Conservation (phyloP, 495 filamentous ascomycete genomes). For the Immersiella caudata region DNA sequence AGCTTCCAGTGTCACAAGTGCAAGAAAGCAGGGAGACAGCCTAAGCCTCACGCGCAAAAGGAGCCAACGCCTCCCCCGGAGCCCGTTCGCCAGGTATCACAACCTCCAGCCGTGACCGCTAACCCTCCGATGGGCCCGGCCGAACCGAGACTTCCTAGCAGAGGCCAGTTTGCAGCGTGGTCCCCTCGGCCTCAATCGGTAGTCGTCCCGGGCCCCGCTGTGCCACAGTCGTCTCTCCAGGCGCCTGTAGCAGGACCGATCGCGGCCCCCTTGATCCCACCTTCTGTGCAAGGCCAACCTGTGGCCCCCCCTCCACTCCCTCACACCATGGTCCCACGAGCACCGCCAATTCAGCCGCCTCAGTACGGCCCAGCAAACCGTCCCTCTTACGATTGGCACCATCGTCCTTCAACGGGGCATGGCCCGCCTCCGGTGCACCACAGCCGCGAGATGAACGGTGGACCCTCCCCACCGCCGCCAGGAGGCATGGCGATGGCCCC, state of each 20-base stretch:
- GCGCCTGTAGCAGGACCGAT: slow-evolving; percentile 46
- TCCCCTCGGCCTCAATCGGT: slow-evolving; percentile 24
- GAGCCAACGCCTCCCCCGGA: slow-evolving; percentile 42
- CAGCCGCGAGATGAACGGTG: slow-evolving; percentile 46
- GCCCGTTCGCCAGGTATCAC: slow-evolving; percentile 38
- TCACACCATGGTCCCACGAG: slow-evolving; percentile 30
- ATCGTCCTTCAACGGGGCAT: slow-evolving; percentile 35
- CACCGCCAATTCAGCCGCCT: slow-evolving; percentile 33
- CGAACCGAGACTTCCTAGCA: slow-evolving; percentile 27
- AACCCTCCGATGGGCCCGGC: slow-evolving; percentile 49
- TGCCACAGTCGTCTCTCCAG: slow-evolving; percentile 28
- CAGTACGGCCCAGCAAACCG: slow-evolving; percentile 32
- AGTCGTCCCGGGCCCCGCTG: slow-evolving; percentile 18
- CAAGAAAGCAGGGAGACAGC: slow-evolving; percentile 47
- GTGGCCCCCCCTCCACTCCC: slow-evolving; percentile 34
- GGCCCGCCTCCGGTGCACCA: slow-evolving; percentile 40
- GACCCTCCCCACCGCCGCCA: slow-evolving; percentile 37
- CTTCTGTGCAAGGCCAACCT: slow-evolving; percentile 40
- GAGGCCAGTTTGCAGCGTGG: slow-evolving; percentile 25
- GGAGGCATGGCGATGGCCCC: slow-evolving; percentile 37
- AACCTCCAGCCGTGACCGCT: slow-evolving; percentile 45
- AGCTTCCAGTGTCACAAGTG: slow-evolving; percentile 61
- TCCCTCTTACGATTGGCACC: slow-evolving; percentile 43
- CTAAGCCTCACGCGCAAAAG: slow-evolving; percentile 34
- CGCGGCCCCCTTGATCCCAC: slow-evolving; percentile 41